These are phyloP conservation scores for Penicillium sp. DNA, from an alignment of 2,329 filamentous ascomycete species.

Conservation along the genomic window DNA sequence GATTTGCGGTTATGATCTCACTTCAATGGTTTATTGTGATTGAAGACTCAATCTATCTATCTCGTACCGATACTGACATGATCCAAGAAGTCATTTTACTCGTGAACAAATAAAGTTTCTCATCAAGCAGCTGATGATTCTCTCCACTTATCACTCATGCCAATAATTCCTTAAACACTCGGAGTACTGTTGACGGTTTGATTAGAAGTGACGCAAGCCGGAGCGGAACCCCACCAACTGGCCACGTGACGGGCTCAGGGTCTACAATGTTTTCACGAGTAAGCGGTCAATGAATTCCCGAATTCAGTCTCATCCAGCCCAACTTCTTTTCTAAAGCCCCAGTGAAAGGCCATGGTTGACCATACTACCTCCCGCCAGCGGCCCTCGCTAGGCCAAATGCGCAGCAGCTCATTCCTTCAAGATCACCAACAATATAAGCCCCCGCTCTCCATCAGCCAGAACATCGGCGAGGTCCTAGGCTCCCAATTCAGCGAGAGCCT, in stretches of 20 bases:
- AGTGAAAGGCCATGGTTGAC: conserved; percentile 27
- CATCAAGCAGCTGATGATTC: background rate
- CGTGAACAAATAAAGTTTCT: background rate
- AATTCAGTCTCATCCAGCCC: background rate
- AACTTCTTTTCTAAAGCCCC: background rate
- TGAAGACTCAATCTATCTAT: background rate
- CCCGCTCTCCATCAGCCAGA: conserved; percentile 34
- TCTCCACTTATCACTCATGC: background rate
- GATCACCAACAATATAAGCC: conserved; percentile 52
- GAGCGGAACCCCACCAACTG: background rate
- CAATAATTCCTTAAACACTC: too few relatives aligned
- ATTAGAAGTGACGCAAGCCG: background rate
- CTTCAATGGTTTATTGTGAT: background rate
- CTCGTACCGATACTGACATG: background rate
- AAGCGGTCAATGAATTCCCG: background rate
- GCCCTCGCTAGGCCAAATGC: conserved; percentile 46
- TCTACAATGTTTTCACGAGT: background rate
- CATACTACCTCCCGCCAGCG: conserved; percentile 36
- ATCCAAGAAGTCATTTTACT: background rate
- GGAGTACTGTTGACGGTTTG: background rate
- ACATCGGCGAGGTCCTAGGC: conserved; percentile 39
- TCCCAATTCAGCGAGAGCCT: conserved; percentile 29
- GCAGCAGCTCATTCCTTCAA: conserved; percentile 47
- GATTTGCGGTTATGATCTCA: too few relatives aligned
- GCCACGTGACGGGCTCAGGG: background rate